Conservation (phyloP, 768 basidiomycete genomes). For the Chalciporus chontae region DNA sequence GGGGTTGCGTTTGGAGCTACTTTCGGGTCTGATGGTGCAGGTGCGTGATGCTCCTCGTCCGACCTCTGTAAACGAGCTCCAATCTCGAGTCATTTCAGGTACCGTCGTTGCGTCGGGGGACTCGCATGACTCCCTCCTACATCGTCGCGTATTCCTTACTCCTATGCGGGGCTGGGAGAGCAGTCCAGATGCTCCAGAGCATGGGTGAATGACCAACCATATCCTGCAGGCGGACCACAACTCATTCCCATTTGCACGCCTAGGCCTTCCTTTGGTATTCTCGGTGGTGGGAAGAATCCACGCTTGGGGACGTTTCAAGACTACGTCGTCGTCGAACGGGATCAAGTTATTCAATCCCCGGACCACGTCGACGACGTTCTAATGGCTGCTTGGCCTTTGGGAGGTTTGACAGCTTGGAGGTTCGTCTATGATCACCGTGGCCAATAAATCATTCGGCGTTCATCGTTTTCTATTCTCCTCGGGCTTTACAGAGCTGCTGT, state of each 20-base stretch:
- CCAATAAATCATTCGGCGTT: neutral
- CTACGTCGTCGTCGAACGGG: slow-evolving; percentile 69
- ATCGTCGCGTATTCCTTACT: slow-evolving; percentile 68
- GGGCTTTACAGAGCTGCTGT: slow-evolving; percentile 50
- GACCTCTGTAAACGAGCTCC: neutral
- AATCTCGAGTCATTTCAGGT: slow-evolving; percentile 38
- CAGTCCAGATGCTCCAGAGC: slow-evolving; percentile 63
- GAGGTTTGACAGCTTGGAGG: slow-evolving; percentile 84
- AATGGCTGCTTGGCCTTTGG: slow-evolving; percentile 74
- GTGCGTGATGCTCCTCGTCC: slow-evolving; percentile 32
- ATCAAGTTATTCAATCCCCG: slow-evolving; percentile 63
- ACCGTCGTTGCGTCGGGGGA: slow-evolving; percentile 57
- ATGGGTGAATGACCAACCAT: slow-evolving; percentile 37
- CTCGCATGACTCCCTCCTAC: slow-evolving; percentile 51
- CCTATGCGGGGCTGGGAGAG: slow-evolving; percentile 77
- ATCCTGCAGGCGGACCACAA: too few relatives aligned
- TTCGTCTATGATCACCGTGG: slow-evolving; percentile 25
- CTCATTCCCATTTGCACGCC: neutral
- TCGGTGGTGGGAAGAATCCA: slow-evolving; percentile 56
- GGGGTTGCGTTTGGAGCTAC: slow-evolving; percentile 54
- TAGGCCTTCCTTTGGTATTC: slow-evolving; percentile 52
- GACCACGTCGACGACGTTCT: slow-evolving; percentile 65
- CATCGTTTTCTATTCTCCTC: neutral
- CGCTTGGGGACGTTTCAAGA: slow-evolving; percentile 72
- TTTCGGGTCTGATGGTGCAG: slow-evolving; percentile 74